Evolutionary conservation across 768 basidiomycete species (phyloP).

Genomic region (Lentinula detonsa): DNA sequence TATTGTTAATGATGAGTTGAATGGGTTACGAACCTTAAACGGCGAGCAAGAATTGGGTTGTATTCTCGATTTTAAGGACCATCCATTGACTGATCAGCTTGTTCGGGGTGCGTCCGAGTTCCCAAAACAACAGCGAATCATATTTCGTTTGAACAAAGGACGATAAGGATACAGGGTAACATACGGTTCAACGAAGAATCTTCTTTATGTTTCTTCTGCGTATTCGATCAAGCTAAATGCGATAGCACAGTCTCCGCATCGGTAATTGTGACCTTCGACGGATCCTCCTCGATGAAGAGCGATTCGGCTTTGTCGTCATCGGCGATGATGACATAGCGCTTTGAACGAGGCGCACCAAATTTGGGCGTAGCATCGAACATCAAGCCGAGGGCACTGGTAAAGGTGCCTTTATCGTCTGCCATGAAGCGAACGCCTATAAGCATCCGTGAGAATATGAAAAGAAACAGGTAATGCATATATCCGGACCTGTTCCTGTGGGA

Average conservation of each 20-base stretch:
- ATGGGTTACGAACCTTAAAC: too few species aligned
- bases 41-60: too few species aligned
- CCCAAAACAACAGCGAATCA: too few species aligned
- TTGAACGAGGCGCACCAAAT: constrained; percentile 64
- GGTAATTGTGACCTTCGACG: constrained; percentile 33
- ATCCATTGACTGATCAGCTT: too few species aligned
- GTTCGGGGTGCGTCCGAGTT: too few species aligned
- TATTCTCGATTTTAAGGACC: too few species aligned
- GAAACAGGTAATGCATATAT: neutral
- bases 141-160: too few species aligned
- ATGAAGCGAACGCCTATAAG: constrained; percentile 50
- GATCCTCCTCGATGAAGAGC: constrained; percentile 37
- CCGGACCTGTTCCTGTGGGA: constrained; percentile 49
- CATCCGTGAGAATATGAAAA: constrained; percentile 8
- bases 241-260: constrained; percentile 37
- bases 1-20: too few species aligned
- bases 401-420: constrained; percentile 61
- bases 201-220: too few species aligned
- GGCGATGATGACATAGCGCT: constrained; percentile 41
- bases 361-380: constrained; percentile 55
- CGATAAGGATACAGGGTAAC: too few species aligned
- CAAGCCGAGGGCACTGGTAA: constrained; percentile 49
- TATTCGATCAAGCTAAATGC: constrained; percentile 13
- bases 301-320: constrained; percentile 43
- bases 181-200: too few species aligned